Percentiles rank a stretch among this genome's conserved stretches.
Evolutionary conservation across 2,329 filamentous ascomycete genomes (phyloP).

Genomic region (Alternaria sp.): DNA sequence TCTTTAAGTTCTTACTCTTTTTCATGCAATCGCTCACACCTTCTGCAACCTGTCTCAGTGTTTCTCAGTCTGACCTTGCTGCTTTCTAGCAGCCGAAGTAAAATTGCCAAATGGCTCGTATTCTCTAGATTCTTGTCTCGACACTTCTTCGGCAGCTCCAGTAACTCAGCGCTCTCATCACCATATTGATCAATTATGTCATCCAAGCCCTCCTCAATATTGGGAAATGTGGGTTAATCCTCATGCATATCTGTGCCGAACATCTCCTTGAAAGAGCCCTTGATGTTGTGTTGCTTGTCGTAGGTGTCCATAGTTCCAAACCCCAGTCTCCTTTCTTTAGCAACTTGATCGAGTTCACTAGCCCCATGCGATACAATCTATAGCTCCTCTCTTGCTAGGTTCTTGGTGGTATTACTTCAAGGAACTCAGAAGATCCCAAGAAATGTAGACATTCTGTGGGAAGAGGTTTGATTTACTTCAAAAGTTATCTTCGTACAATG

Average conservation of each 20-base stretch:
- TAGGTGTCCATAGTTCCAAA: not conserved
- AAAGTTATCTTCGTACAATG: not conserved
- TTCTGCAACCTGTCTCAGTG: not conserved
- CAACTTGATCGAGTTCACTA: not conserved
- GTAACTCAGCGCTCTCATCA: not conserved
- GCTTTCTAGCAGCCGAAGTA: not conserved
- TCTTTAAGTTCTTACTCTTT: too few species aligned
- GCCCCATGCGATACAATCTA: not conserved
- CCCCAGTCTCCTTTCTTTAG: not conserved
- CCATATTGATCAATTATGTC: too few species aligned
- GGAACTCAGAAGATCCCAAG: not conserved
- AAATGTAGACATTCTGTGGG: not conserved
- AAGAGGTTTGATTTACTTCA: too few species aligned
- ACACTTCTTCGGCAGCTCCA: too few species aligned
- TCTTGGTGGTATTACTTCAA: not conserved
- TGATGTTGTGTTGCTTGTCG: too few species aligned
- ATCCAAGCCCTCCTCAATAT: too few species aligned
- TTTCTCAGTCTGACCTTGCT: not conserved
- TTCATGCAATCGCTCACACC: too few species aligned
- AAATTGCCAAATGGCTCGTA: not conserved
- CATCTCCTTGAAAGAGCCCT: not conserved
- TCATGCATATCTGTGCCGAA: too few species aligned
- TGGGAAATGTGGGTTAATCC: too few species aligned
- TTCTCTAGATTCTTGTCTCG: not conserved
- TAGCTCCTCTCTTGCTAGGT: not conserved